These are phyloP conservation scores for Sporothrix variecibatus DNA, from an alignment of 2,329 filamentous ascomycete species.

Conservation along the genomic window DNA sequence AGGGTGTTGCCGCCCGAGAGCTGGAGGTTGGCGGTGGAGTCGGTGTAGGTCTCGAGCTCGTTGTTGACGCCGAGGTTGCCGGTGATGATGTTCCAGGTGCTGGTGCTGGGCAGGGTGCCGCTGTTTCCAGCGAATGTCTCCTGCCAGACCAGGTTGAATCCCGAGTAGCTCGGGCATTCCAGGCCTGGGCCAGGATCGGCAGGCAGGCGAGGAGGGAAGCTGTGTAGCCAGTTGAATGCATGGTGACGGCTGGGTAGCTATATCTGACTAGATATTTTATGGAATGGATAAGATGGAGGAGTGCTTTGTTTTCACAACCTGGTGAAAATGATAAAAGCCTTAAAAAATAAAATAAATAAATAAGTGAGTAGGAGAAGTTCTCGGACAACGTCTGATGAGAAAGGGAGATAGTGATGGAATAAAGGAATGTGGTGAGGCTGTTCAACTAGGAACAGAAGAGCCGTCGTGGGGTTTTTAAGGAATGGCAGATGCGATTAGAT, in stretches of 20 bases:
- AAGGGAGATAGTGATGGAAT: neutral
- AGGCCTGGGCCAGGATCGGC: conserved; percentile 38
- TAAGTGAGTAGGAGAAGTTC: neutral
- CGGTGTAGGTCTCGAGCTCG: conserved; percentile 52
- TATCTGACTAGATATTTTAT: neutral
- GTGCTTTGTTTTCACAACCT: neutral
- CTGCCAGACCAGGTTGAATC: conserved; percentile 48
- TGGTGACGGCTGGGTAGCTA: neutral
- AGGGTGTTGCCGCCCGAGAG: conserved; percentile 53
- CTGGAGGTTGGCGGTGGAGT: conserved; percentile 50
- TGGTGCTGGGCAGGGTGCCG: conserved; percentile 41
- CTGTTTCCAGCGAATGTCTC: conserved; percentile 48
- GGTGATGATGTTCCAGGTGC: conserved; percentile 51
- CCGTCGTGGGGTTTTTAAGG: neutral
- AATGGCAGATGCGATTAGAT: neutral
- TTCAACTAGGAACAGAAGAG: conserved; percentile 8
- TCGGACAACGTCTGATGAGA: neutral
- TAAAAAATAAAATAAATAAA: neutral
- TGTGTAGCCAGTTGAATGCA: conserved; percentile 16
- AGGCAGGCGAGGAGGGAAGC: conserved; percentile 33
- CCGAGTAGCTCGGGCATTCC: conserved; percentile 43
- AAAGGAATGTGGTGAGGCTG: conserved; percentile 13
- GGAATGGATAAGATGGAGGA: neutral
- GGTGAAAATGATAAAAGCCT: neutral
- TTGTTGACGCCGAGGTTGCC: conserved; percentile 49